phyloP scores from a whole-genome alignment of 169 alveolate genomes.

The Plasmodium vivax region DNA sequence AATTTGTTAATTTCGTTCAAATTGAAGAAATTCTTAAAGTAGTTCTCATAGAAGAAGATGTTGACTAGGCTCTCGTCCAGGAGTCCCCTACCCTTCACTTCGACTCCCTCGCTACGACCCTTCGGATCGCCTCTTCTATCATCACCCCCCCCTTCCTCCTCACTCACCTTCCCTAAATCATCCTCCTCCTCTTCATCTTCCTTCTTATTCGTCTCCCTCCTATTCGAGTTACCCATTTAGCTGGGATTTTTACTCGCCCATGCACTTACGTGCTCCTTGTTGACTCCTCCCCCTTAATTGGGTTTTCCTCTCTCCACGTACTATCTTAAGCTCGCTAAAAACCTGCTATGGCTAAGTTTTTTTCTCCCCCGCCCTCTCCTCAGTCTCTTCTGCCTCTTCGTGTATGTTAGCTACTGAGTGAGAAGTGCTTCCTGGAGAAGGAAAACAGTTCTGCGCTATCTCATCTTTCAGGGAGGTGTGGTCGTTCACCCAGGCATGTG shows the following conservation, averaged over 20 bases:
- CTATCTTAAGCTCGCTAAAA: neutral
- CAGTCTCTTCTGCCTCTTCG: neutral
- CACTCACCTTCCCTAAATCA: conserved; percentile 2
- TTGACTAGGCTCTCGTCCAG: neutral
- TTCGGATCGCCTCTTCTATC: neutral
- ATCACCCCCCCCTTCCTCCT: neutral
- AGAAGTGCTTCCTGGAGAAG: neutral
- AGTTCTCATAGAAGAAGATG: conserved; percentile 23
- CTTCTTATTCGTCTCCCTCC: conserved; percentile 8
- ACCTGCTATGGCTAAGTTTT: neutral
- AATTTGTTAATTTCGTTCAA: conserved; percentile 7
- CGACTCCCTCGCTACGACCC: neutral
- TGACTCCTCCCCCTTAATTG: neutral
- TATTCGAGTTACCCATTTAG: conserved; percentile 51
- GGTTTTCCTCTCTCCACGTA: neutral
- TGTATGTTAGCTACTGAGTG: neutral
- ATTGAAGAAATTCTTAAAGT: conserved; percentile 18
- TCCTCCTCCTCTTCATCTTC: conserved; percentile 16
- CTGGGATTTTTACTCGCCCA: neutral
- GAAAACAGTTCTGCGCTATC: neutral
- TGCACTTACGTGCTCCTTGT: neutral
- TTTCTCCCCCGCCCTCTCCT: neutral
- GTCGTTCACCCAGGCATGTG: neutral
- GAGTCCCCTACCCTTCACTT: neutral
- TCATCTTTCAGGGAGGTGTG: neutral